phyloP scores from a whole-genome alignment of 208 protist genomes.

The Entamoeba dispar region DNA sequence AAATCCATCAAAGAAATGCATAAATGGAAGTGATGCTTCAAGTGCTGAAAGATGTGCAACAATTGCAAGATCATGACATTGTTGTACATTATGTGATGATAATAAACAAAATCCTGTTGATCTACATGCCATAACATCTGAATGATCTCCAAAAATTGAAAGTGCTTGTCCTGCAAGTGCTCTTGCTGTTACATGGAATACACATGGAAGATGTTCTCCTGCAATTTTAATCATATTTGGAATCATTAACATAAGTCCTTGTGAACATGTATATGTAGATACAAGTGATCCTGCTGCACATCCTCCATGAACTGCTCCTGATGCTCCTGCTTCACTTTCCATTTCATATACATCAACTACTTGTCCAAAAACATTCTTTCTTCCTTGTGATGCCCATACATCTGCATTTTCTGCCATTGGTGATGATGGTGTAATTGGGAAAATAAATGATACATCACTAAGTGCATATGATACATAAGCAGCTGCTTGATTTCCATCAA shows the following conservation, averaged over 20 bases:
- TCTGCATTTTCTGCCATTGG: background rate
- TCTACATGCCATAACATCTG: conserved; percentile 46
- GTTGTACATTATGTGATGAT: conserved; percentile 35
- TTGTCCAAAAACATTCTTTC: background rate
- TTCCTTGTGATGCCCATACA: background rate
- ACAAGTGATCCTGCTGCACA: conserved; percentile 26
- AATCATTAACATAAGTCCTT: conserved; percentile 52
- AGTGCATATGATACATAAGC: conserved; percentile 6
- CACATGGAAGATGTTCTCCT: conserved; percentile 41
- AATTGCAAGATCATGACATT: conserved; percentile 39
- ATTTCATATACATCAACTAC: background rate
- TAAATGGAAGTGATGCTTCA: conserved; percentile 31
- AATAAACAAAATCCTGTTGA: conserved; percentile 39
- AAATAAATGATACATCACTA: conserved; percentile 4
- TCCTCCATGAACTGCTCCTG: conserved; percentile 21
- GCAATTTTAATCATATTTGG: conserved; percentile 54
- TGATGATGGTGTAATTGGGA: conserved; percentile 4
- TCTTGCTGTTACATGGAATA: conserved; percentile 45
- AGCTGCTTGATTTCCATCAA: conserved; percentile 10
- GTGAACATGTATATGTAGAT: conserved; percentile 45
- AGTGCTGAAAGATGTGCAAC: conserved; percentile 43
- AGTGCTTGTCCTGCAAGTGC: conserved; percentile 39
- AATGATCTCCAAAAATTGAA: conserved; percentile 46
- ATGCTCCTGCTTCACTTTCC: background rate
- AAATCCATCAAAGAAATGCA: conserved; percentile 46